A percentile compares a stretch with the other conserved stretches of the same genome.
phyloP scores from a whole-genome alignment of 2,329 filamentous ascomycete genomes.

The Didymella exigua region DNA sequence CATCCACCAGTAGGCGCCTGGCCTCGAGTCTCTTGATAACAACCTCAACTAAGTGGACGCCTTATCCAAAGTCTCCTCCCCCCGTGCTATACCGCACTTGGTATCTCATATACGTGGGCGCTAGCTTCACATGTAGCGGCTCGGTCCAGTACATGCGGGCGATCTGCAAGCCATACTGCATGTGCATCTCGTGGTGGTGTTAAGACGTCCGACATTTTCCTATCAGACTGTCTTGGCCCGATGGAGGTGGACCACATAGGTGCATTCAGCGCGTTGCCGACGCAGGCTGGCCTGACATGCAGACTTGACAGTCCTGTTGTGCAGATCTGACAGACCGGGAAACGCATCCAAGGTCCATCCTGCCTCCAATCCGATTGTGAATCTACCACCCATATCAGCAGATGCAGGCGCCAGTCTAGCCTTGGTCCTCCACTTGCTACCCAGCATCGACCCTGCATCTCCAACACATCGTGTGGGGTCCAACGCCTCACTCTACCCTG shows the following conservation, averaged over 20 bases:
- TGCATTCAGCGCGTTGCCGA: slow-evolving; percentile 1
- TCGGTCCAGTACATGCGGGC: slow-evolving; percentile 7
- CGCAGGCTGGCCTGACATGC: slow-evolving; percentile 1
- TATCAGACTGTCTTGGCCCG: slow-evolving; percentile 1
- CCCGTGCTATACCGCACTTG: background rate
- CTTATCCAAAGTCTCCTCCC: slow-evolving; percentile 6
- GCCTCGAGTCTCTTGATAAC: slow-evolving; percentile 7
- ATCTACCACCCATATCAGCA: background rate
- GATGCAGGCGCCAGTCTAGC: background rate
- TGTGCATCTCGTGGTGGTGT: slow-evolving; percentile 9
- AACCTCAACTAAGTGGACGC: slow-evolving; percentile 6
- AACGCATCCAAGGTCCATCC: background rate
- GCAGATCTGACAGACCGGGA: background rate
- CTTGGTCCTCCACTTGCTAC: background rate
- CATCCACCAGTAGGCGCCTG: slow-evolving; percentile 1
- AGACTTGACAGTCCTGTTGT: background rate
- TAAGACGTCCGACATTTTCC: background rate
- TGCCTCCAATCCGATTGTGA: background rate
- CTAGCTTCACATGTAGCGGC: background rate
- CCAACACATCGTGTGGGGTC: slow-evolving; percentile 2
- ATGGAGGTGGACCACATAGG: background rate
- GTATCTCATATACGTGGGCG: background rate
- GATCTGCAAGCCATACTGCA: slow-evolving; percentile 13
- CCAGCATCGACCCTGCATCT: slow-evolving; percentile 1
- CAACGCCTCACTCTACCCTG: slow-evolving; percentile 8